A percentile compares a stretch with the other conserved stretches of the same genome.
Evolutionary conservation across 1,139 yeast species (phyloP).

Genomic region (Kodamaea plutei): DNA sequence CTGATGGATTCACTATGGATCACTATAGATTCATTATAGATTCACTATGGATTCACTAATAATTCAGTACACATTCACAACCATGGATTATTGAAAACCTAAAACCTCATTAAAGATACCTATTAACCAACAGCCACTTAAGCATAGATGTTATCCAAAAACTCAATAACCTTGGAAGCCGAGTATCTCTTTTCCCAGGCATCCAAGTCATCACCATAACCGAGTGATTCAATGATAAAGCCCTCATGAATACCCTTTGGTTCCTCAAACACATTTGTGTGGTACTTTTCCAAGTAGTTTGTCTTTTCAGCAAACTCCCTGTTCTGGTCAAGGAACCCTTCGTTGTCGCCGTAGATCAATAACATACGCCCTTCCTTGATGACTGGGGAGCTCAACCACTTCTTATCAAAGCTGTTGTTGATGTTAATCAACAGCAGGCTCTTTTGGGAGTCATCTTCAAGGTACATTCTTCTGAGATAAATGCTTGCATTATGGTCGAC

Average conservation of each 20-base stretch:
- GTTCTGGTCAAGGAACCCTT: slow-evolving; percentile 38
- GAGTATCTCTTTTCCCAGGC: slow-evolving; percentile 5
- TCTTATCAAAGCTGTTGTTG: slow-evolving; percentile 3
- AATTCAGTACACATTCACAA: no score
- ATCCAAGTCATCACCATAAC: slow-evolving; percentile 3
- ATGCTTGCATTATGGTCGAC: slow-evolving; percentile 25
- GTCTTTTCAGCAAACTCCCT: slow-evolving; percentile 18
- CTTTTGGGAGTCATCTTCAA: slow-evolving; percentile 2
- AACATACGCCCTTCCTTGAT: slow-evolving; percentile 8
- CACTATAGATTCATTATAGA: no score
- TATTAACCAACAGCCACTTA: no score
- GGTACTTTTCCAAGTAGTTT: slow-evolving; percentile 13
- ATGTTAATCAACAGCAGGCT: slow-evolving; percentile 1
- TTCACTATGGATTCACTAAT: no score
- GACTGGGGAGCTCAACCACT: slow-evolving; percentile 5
- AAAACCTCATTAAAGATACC: no score
- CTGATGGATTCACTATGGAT: no score
- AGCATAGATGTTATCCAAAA: no score
- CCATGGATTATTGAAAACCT: no score
- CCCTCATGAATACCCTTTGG: slow-evolving; percentile 15
- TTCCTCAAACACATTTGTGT: slow-evolving; percentile 7
- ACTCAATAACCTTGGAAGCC: slow-evolving; percentile 1
- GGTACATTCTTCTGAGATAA: slow-evolving; percentile 12
- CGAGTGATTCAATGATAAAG: slow-evolving; percentile 12
- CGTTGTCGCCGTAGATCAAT: slow-evolving; percentile 41